phyloP scores from a whole-genome alignment of 495 filamentous ascomycete genomes.

The Aspergillus carlsbadensis region DNA sequence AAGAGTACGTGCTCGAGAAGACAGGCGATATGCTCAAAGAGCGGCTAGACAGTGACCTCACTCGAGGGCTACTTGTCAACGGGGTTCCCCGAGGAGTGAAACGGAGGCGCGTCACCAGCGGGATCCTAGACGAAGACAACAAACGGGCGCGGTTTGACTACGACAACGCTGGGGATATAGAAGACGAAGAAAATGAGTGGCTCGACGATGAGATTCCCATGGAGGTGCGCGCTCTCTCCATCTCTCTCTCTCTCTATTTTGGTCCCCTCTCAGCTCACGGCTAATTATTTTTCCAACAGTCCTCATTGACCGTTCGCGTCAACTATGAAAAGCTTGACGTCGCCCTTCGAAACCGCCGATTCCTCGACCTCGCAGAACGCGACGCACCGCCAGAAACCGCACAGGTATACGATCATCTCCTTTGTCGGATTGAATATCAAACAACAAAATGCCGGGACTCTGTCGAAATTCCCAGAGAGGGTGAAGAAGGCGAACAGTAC shows the following conservation, averaged over 20 bases:
- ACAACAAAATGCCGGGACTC: slow-evolving; percentile 64
- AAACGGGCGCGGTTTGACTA: slow-evolving; percentile 23
- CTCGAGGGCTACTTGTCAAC: slow-evolving; percentile 32
- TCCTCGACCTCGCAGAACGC: slow-evolving; percentile 63
- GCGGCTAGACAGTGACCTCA: slow-evolving; percentile 33
- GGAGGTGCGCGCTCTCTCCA: slow-evolving; percentile 44
- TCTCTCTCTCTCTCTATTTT: too few relatives aligned
- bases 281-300: slow-evolving; percentile 28
- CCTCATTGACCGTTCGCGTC: slow-evolving; percentile 68
- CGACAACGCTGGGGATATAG: slow-evolving; percentile 28
- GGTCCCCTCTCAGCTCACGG: too few relatives aligned
- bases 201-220: slow-evolving; percentile 43
- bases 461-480: slow-evolving; percentile 52
- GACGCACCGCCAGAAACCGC: slow-evolving; percentile 53
- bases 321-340: slow-evolving; percentile 86
- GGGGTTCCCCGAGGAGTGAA: slow-evolving; percentile 41
- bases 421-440: slow-evolving; percentile 66
- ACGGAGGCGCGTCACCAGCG: slow-evolving; percentile 26
- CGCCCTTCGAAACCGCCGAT: slow-evolving; percentile 72
- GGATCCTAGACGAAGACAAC: slow-evolving; percentile 13
- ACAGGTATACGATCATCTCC: slow-evolving; percentile 71
- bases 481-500: slow-evolving; percentile 48
- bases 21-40: slow-evolving; percentile 32
- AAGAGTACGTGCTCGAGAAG: slow-evolving; percentile 49
- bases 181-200: slow-evolving; percentile 40